phyloP scores from a whole-genome alignment of 176 grass and related monocot species.

The Saccharum spontaneum region DNA sequence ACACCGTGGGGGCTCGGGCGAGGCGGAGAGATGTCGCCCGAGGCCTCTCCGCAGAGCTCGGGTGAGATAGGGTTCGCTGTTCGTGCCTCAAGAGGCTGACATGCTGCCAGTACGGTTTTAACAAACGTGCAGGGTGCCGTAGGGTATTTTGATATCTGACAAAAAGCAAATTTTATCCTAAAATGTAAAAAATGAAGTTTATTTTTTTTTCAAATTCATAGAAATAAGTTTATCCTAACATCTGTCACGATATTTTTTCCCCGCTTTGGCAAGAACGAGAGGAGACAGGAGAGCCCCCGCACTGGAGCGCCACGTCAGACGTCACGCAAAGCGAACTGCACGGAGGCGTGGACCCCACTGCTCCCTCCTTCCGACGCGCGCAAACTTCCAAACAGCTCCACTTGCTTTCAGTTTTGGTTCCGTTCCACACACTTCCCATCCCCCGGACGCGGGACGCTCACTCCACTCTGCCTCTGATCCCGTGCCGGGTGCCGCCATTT shows the following conservation, averaged over 20 bases:
- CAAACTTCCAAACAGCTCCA: slow-evolving; percentile 7
- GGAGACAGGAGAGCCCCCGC: not conserved
- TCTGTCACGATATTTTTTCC: not conserved
- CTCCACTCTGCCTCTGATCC: not conserved
- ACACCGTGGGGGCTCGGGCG: too few species aligned
- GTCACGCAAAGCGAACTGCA: not conserved
- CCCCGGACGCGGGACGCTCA: not conserved
- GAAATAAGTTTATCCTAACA: not conserved
- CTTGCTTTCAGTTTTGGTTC: not conserved
- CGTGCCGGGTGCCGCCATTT: not conserved
- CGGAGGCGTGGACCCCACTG: not conserved
- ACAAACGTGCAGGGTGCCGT: too few species aligned
- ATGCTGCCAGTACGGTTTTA: too few species aligned
- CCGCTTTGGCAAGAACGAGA: not conserved
- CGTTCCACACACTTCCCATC: slow-evolving; percentile 47
- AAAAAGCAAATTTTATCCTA: not conserved
- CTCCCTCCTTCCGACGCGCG: not conserved
- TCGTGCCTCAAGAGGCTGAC: too few species aligned
- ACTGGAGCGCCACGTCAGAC: not conserved
- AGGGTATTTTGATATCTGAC: too few species aligned
- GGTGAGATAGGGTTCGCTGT: too few species aligned
- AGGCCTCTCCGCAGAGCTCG: too few species aligned
- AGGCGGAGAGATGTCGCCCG: too few species aligned
- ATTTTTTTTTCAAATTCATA: not conserved
- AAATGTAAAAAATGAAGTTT: not conserved